A percentile compares a stretch with the other conserved stretches of the same genome.
Conservation (phyloP, 129 eudicot genomes). For the Silybum marianum region DNA sequence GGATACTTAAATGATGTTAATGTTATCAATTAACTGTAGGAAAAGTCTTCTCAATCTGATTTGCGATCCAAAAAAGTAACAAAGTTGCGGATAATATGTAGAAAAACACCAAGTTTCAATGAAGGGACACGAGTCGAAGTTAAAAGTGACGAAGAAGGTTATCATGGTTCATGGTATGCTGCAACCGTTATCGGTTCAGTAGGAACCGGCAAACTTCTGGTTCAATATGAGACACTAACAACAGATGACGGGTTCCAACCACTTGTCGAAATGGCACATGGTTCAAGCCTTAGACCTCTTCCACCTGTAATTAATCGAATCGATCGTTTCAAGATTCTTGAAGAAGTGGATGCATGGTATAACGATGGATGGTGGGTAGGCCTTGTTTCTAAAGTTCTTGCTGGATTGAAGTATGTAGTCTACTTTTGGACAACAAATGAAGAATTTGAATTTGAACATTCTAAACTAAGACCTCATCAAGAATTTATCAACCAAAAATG, state of each 20-base stretch:
- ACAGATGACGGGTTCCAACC: conserved; percentile 49
- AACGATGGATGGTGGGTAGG: conserved; percentile 91
- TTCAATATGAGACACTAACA: conserved; percentile 58
- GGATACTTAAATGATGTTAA: neutral
- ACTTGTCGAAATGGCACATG: conserved; percentile 50
- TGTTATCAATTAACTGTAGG: neutral
- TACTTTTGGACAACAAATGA: conserved; percentile 55
- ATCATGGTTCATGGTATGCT: conserved; percentile 59
- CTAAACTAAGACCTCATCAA: conserved; percentile 63
- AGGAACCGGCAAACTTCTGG: conserved; percentile 38
- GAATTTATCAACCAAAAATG: conserved; percentile 62
- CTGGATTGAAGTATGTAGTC: conserved; percentile 47
- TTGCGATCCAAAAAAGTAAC: conserved; percentile 21
- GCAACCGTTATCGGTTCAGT: conserved; percentile 45
- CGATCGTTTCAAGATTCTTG: conserved; percentile 44
- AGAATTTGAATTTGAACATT: conserved; percentile 49
- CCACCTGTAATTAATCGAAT: conserved; percentile 52
- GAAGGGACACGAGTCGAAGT: conserved; percentile 54
- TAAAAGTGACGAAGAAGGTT: conserved; percentile 63
- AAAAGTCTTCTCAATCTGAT: conserved; percentile 8
- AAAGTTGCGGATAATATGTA: conserved; percentile 27
- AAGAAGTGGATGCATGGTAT: conserved; percentile 74
- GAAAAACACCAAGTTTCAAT: conserved; percentile 25
- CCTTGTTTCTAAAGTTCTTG: conserved; percentile 39
- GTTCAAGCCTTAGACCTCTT: conserved; percentile 43